Conservation (phyloP, 345 rosid genomes). For the Acer campestre region DNA sequence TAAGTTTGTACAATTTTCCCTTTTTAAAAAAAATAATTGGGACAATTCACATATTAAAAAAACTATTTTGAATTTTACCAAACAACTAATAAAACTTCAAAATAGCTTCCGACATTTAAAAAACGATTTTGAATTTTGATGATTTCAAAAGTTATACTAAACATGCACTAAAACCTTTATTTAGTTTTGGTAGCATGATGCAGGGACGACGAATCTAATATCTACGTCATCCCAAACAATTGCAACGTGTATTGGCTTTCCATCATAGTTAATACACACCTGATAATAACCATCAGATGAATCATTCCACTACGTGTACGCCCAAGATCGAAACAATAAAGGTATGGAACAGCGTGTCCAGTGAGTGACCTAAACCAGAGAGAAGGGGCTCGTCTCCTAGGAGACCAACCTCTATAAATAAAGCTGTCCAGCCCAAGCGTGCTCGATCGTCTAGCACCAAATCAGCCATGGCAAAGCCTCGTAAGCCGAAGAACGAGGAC, state of each 20-base stretch:
- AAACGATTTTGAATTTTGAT: too few relatives aligned
- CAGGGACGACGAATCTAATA: not conserved
- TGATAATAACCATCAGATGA: not conserved
- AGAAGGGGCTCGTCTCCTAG: not conserved
- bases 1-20: too few relatives aligned
- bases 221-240: not conserved
- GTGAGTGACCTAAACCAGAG: not conserved
- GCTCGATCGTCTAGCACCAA: not conserved
- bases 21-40: too few relatives aligned
- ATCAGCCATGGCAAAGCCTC: conserved; percentile 78
- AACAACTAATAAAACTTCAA: too few relatives aligned
- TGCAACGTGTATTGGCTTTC: not conserved
- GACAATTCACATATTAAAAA: too few relatives aligned
- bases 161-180: too few relatives aligned
- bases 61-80: too few relatives aligned
- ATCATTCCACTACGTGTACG: conserved; percentile 1
- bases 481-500: conserved; percentile 78
- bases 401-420: conserved; percentile 15
- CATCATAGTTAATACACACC: not conserved
- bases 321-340: not conserved
- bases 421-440: not conserved
- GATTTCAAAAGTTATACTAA: too few relatives aligned
- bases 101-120: too few relatives aligned
- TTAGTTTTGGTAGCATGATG: too few relatives aligned
- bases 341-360: not conserved